Evolutionary conservation across 441 rosid species (phyloP), one percentile per base, ranked within the genome.

Genomic region (Populus trichocarpa): DNA sequence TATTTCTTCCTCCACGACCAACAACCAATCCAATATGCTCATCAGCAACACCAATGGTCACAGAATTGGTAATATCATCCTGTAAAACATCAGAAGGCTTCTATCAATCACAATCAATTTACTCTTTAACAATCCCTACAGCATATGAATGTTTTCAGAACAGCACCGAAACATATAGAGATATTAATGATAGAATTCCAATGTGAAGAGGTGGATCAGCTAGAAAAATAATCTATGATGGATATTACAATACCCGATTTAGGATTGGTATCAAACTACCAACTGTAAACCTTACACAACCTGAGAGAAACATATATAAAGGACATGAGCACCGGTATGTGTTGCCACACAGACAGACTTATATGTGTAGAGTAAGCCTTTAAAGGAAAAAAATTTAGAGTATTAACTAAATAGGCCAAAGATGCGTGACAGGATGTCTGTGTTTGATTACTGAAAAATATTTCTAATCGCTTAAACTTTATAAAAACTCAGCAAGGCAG

Each of bases 1-100:
- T 90, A 81, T 92, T 97, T 87, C 98, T 89, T 84, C 99, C 99
- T 80, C 98, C 97, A 26, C 98, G 98, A 69, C 99, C 99, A 81
- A 95, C 93, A 81, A 97, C 93, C 84, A 95, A 78, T 30, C 98
- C 99, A 32, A 93, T 89, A 86, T 91, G 97, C 80, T 88, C 99
- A 84, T 97, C 98, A 18, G 96, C 86, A 76, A 95, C 90, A 71
- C 98, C 99, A 70, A 95, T 91, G 33, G 97, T 93, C 87, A 91
- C 79, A 2, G 97, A 88, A 83, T 84, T 87, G 59, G 87, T 85
- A 67, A 78, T 88, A 72, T 97, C 98, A 76, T 93, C 99, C 99
- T 97, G 87, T 36, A 85, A 72, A 81, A 81, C 68, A 85, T 42
- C 35, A 72, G 35, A 72, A 23, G 67, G 64, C 32, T 40, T 74